Base-by-base conservation (phyloP, 345 rosid genomes). In the Pistacia vera region DNA sequence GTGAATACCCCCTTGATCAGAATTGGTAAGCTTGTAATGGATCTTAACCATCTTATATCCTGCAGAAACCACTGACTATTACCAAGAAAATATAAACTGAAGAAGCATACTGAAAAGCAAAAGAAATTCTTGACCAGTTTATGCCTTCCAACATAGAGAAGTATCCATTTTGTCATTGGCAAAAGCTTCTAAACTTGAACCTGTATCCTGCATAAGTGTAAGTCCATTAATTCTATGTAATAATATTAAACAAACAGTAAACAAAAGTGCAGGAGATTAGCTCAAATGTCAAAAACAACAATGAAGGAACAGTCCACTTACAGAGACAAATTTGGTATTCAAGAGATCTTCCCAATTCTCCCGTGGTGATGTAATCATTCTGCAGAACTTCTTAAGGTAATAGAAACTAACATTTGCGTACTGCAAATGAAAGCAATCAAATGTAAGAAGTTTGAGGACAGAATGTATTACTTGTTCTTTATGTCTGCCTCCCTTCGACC, bases 401-500 rank as follows among this genome's bases (percentile, higher is more conserved):
- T 30, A 30, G 9, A 52, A 30, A 52, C 46, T 20, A 73, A 14
- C 64, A 49, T 78, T 71, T 44, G 71, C 20, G 13, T 63, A 22
- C 20, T 60, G 76, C 46, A 4, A 51, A 18, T 11, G 48, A 33
- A 56, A 13, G 48, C 68, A 75, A 73, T 18, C 11, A 30, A 30
- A 30, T 2, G 3, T 14, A 28, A 0, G 17, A n/a, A 4, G 41
- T 49, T 16, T n/a, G 5, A 20, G 33, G 61, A 63, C 17, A 58
- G 54, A 78, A 71, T 22, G 58, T 57, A 65, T 62, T 78, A 93
- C 97, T 85, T 91, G 83, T 93, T 95, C 88, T 86, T 95, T 64
- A 95, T 91, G 88, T 89, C 96, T 20, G 94, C 90, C 83, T 95
- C 97, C 80, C 96, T 91, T 81, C 93, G 81, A 46, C 98, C 98